Base-by-base conservation (phyloP, 305 asterid genomes). In the Fraxinus angustifolia region DNA sequence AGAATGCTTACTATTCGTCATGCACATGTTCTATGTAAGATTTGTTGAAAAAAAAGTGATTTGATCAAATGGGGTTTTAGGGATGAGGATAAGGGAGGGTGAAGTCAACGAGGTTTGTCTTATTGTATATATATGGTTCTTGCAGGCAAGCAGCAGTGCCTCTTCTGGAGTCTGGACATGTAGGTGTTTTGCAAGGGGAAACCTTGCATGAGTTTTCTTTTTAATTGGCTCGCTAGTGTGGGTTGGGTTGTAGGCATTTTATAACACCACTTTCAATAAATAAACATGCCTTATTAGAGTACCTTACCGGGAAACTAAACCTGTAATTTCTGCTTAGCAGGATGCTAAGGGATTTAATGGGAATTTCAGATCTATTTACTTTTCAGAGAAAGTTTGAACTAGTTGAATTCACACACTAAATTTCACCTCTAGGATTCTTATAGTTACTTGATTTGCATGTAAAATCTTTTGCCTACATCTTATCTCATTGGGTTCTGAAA, bases 61-160 rank as follows among this genome's bases (percentile, higher is more conserved):
- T 77, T 42, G 76, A 82, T 82, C 78, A 78, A 85, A 79, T 81
- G 75, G 85, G 89, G 88, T 88, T 83, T 71, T 85, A 81, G 90
- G 94, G 92, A 81, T 76, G 86, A 87, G 90, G 89, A 88, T 86
- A 90, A 86, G 88, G 88, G 91, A 82, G 77, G 84, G 85, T 89
- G 85, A 80, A 87, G 94, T 90, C 90, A 75, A 86, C 91, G 95
- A 88, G 88, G 91, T 89, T 93, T 94, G 95, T 93, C 99, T 96
- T 96, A 96, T 95, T 90, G 91, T 88, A 93, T 93, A 81, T 79
- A 90, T 89, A 86, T 93, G 95, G 88, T 94, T 96, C 97, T 96
- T 96, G 98, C 99, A 94, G 98, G 99, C 88, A 89, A 84, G 91
- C 93, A 88, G 98, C 93, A 88, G 93, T 90, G 94, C 93, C 89